Base-by-base conservation (phyloP, 257 asterid genomes). In the Linderniella brevidens region DNA sequence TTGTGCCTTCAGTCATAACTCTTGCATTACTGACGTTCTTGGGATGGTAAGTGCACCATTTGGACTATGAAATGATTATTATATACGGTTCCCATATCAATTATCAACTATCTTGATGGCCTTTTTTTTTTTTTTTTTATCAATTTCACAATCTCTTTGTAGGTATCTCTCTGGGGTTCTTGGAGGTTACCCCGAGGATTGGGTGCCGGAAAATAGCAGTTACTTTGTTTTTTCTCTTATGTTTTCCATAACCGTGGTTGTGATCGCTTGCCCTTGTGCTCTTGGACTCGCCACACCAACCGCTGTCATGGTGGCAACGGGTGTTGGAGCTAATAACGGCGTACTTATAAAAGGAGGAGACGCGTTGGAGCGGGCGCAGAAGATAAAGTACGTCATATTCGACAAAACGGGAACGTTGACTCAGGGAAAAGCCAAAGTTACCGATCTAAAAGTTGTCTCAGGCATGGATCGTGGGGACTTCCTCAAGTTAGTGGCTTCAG, bases 251-350 rank as follows among this genome's bases (percentile, higher is more conserved):
- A 76, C 99, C 32, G 94, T 82, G 49, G 80, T 90, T 14, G 99
- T 90, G 59, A 75, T 90, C 59, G 93, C 99, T 59, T 90, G 99
- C 37, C 96, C 99, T 25, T 90, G 99, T 56, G 99, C 99, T 48
- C 96, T 90, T 75, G 99, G 99, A 13, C 67, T 90, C 77, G 99
- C 99, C 50, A 90, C 99, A 59, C 99, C 99, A 59, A 90, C 99
- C 4, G 99, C 99, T 54, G 87, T 90, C 58, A 90, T 90, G 99
- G 99, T 90, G 20, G 93, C 99, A 43, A 85, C 99, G 9, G 96
- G 99, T 11, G 96, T 90, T 57, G 99, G 99, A 60, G 99, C 99
- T 57, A 75, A 74, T 65, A 86, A 90, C 58, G 96, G 99, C 15
- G 99, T 90, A 61, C 87, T 90, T 38, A 85, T 90, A 55, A 90